Percentiles rank a stretch among this genome's conserved stretches.
Evolutionary conservation across 495 filamentous ascomycete genomes (phyloP).

Genomic region (Pseudevernia furfuracea): DNA sequence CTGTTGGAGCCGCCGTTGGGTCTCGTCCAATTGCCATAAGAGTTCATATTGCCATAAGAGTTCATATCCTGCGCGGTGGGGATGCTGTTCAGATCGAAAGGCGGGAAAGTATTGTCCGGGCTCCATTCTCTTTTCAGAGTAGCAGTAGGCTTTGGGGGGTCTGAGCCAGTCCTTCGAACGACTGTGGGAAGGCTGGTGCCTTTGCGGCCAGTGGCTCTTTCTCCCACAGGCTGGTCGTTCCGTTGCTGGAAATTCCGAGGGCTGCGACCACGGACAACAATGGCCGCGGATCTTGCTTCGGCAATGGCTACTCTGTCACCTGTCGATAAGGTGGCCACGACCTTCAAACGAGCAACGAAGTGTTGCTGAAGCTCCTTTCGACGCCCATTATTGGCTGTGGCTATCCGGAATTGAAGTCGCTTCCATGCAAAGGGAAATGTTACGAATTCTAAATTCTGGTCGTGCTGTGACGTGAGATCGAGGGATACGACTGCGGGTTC

Average conservation of each 20-base stretch:
- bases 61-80: slow-evolving; percentile 24
- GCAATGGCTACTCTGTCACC: slow-evolving; percentile 59
- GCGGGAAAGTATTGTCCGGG: background rate
- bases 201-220: slow-evolving; percentile 59
- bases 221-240: slow-evolving; percentile 68
- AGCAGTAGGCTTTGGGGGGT: slow-evolving; percentile 42
- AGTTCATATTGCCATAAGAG: slow-evolving; percentile 31
- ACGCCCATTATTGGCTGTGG: slow-evolving; percentile 78
- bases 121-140: slow-evolving; percentile 42
- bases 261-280: slow-evolving; percentile 71
- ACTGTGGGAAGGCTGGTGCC: slow-evolving; percentile 32
- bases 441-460: slow-evolving; percentile 66
- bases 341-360: slow-evolving; percentile 67
- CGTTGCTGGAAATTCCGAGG: slow-evolving; percentile 72
- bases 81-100: slow-evolving; percentile 29
- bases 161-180: slow-evolving; percentile 43
- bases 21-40: slow-evolving; percentile 24
- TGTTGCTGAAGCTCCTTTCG: slow-evolving; percentile 76
- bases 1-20: slow-evolving; percentile 31
- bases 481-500: slow-evolving; percentile 62
- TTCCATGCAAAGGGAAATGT: slow-evolving; percentile 88
- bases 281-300: slow-evolving; percentile 64
- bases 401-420: slow-evolving; percentile 82
- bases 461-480: slow-evolving; percentile 65
- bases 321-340: slow-evolving; percentile 62